phyloP scores from a whole-genome alignment of 495 filamentous ascomycete species.

The Penicillium paradoxum region DNA sequence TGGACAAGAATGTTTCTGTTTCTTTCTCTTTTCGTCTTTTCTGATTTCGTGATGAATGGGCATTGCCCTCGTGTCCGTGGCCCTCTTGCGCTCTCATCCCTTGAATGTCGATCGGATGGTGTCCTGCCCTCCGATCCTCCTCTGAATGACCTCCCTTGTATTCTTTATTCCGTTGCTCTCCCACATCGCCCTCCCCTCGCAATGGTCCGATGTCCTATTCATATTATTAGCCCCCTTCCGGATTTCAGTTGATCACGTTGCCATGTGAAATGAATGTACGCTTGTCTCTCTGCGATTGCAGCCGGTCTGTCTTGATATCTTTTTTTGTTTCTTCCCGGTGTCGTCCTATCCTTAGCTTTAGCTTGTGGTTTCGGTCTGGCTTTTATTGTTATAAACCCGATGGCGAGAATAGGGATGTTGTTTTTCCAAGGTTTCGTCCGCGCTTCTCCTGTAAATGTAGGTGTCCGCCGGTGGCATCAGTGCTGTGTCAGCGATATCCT shows the following conservation, averaged over 20 bases:
- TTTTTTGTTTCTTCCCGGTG: background rate
- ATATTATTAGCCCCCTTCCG: background rate
- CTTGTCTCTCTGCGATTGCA: conserved; percentile 17
- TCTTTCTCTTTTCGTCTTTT: background rate
- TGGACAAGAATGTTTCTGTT: background rate
- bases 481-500: too few species aligned
- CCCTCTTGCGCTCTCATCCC: background rate
- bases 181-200: background rate
- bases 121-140: background rate
- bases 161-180: background rate
- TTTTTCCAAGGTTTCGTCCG: conserved; percentile 4
- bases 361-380: conserved; percentile 6
- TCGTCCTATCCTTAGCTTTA: background rate
- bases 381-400: background rate
- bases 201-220: background rate
- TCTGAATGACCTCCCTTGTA: conserved; percentile 3
- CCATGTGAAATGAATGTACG: conserved; percentile 26
- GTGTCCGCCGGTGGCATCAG: background rate
- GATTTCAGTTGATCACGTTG: conserved; percentile 14
- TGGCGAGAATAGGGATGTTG: background rate
- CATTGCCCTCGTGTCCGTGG: background rate
- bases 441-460: background rate
- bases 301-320: conserved; percentile 13
- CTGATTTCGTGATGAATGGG: background rate
- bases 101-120: background rate